phyloP scores from a whole-genome alignment of 139 green algal species.

The Chlamydomonas eustigma region DNA sequence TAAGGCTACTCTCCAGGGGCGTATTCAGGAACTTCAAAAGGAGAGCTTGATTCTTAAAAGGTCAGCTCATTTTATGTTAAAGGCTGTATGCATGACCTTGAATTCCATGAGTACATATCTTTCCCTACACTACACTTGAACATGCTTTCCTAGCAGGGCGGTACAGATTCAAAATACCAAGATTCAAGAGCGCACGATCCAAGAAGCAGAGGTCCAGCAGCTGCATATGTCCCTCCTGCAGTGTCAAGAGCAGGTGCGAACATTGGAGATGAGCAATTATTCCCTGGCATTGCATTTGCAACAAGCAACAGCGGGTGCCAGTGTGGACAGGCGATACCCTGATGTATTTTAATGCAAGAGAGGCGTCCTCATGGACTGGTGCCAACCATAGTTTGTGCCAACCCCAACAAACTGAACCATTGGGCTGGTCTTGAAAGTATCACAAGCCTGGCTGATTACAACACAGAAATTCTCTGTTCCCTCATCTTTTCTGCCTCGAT shows the following conservation, averaged over 20 bases:
- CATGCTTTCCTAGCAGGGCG: constrained; percentile 39
- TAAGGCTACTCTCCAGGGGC: background rate
- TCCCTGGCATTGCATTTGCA: constrained; percentile 67
- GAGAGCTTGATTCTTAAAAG: constrained; percentile 75
- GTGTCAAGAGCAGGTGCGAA: constrained; percentile 52
- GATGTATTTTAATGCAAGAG: constrained; percentile 15
- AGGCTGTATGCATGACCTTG: no score
- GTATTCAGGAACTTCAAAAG: constrained; percentile 10
- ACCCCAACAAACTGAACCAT: no score
- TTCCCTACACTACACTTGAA: no score
- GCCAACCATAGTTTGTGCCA: no score
- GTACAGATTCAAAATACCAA: constrained; percentile 72
- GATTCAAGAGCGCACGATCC: constrained; percentile 41
- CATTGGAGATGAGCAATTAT: constrained; percentile 74
- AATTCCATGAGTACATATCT: no score
- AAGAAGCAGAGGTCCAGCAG: constrained; percentile 42
- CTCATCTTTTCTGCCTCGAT: no score
- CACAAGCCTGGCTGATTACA: no score
- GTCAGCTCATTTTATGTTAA: no score
- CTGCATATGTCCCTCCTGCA: constrained; percentile 47
- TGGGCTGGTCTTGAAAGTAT: no score
- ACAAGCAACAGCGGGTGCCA: constrained; percentile 37
- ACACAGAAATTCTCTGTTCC: no score
- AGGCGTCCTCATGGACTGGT: no score
- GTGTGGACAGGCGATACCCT: background rate